A percentile compares a stretch with the other conserved stretches of the same genome.
phyloP scores from a whole-genome alignment of 768 basidiomycete genomes.

The Naganishia friedmannii region DNA sequence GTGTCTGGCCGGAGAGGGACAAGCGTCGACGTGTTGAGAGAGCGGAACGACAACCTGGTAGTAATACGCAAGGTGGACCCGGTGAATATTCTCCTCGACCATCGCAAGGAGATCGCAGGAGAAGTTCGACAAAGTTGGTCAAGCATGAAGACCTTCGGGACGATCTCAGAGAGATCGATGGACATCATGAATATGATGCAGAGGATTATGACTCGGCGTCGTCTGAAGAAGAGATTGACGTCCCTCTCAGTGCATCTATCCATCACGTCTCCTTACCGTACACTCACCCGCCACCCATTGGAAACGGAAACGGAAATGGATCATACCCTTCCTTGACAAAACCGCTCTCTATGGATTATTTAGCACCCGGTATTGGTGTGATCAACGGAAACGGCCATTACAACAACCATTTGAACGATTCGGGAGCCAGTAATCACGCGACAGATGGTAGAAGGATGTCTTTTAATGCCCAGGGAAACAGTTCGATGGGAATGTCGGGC shows the following conservation, averaged over 20 bases:
- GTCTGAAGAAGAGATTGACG: slow-evolving; percentile 5
- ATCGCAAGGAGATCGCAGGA: neutral
- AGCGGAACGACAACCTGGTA: neutral
- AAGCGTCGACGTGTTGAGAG: slow-evolving; percentile 21
- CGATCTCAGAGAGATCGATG: neutral
- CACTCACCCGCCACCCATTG: neutral
- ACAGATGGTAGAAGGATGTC: neutral
- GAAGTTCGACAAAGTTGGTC: slow-evolving; percentile 15
- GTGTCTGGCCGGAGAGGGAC: slow-evolving; percentile 22
- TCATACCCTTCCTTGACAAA: neutral
- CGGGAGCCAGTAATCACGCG: neutral
- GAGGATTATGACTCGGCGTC: slow-evolving; percentile 16
- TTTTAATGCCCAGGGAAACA: neutral
- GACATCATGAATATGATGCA: slow-evolving; percentile 8
- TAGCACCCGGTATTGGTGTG: neutral
- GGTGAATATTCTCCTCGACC: neutral
- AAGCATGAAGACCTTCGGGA: slow-evolving; percentile 10
- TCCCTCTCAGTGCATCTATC: neutral
- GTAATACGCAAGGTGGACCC: neutral
- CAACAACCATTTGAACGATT: neutral
- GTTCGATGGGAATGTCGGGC: neutral
- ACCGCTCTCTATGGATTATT: neutral
- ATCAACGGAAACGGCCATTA: neutral
- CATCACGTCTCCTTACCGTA: neutral
- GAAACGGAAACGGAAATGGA: neutral